Percentiles rank a stretch among this genome's conserved stretches.
Conservation (phyloP, 352 stramenopile species). For the Pythium scleroteichum region DNA sequence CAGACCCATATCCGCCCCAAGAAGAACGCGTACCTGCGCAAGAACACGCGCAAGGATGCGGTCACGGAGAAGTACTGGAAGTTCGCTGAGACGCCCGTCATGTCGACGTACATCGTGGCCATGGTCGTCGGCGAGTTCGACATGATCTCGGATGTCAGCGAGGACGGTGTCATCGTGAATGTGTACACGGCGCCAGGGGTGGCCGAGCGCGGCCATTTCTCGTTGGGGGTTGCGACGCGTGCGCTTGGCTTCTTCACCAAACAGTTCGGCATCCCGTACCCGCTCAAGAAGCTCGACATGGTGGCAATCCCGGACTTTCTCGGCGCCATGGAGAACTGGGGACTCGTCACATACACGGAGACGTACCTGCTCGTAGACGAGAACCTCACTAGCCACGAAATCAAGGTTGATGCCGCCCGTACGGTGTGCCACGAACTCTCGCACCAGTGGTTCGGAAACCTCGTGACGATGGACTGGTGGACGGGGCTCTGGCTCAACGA, state of each 20-base stretch:
- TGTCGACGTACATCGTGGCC: conserved; percentile 98
- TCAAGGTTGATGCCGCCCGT: conserved; percentile 80
- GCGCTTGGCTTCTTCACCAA: conserved; percentile 73
- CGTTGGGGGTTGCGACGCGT: conserved; percentile 71
- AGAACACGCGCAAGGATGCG: conserved; percentile 42
- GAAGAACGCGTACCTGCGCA: conserved; percentile 57
- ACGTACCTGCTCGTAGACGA: conserved; percentile 87
- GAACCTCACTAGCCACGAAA: conserved; percentile 55
- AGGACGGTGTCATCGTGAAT: conserved; percentile 91
- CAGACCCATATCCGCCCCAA: conserved; percentile 64
- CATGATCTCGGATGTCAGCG: conserved; percentile 87
- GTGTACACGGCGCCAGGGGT: conserved; percentile 95
- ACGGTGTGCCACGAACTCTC: conserved; percentile 98
- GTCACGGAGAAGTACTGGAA: conserved; percentile 70
- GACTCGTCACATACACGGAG: conserved; percentile 96
- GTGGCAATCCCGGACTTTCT: conserved; percentile 94
- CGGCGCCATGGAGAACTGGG: conserved; percentile 96
- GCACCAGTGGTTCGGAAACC: conserved; percentile 97
- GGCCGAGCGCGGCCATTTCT: conserved; percentile 88
- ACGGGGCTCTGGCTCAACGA: conserved; percentile 97
- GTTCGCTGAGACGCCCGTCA: conserved; percentile 94
- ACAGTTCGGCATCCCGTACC: conserved; percentile 90
- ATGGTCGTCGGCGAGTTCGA: conserved; percentile 97
- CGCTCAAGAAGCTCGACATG: conserved; percentile 99
- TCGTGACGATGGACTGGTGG: conserved; percentile 99